A percentile compares a stretch with the other conserved stretches of the same genome.
phyloP scores from a whole-genome alignment of 148 eudicot genomes.

The Rhododendron mucronatum region DNA sequence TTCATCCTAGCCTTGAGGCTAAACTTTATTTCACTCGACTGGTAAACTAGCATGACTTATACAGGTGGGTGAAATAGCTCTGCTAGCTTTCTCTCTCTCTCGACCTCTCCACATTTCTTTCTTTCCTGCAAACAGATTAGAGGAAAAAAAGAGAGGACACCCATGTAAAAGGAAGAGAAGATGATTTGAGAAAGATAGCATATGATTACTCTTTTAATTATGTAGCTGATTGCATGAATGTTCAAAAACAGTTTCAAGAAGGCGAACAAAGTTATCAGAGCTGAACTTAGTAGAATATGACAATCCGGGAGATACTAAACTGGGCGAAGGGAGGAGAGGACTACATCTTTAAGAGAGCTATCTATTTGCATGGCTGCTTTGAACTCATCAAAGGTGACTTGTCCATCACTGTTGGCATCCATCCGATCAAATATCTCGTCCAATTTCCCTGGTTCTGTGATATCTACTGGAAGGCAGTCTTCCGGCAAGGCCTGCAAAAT shows the following conservation, averaged over 20 bases:
- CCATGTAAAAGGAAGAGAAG: not conserved
- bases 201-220: not conserved
- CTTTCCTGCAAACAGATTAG: no score
- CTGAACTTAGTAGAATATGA: not conserved
- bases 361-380: slow-evolving; percentile 57
- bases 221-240: not conserved
- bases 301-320: not conserved
- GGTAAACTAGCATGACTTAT: not conserved
- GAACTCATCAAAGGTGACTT: slow-evolving; percentile 50
- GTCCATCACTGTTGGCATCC: slow-evolving; percentile 53
- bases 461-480: slow-evolving; percentile 44
- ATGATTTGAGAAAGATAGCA: not conserved
- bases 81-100: no score
- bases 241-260: no score
- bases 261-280: not conserved
- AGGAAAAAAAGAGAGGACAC: not conserved
- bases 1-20: not conserved
- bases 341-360: slow-evolving; percentile 45
- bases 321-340: slow-evolving; percentile 52
- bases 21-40: not conserved
- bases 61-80: no score
- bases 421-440: slow-evolving; percentile 55
- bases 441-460: slow-evolving; percentile 48
- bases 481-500: slow-evolving; percentile 42
- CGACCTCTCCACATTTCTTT: no score